Conservation (phyloP, 2,329 filamentous ascomycete genomes). For the Alternaria consortialis region DNA sequence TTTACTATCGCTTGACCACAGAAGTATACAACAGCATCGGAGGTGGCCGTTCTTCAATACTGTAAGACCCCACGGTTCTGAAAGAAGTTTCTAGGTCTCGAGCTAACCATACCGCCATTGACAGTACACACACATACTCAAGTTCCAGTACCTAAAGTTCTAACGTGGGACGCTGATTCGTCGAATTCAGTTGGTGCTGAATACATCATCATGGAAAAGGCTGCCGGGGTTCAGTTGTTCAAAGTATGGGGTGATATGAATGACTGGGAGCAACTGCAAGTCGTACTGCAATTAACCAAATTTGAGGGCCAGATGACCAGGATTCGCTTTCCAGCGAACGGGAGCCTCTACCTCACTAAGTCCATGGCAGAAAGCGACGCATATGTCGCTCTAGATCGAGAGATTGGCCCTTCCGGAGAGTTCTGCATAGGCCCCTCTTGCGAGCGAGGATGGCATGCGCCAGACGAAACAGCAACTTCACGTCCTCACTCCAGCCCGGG, state of each 20-base stretch:
- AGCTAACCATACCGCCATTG: slow-evolving; percentile 8
- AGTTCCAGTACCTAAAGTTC: slow-evolving; percentile 39
- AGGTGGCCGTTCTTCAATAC: slow-evolving; percentile 48
- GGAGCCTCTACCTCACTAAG: slow-evolving; percentile 45
- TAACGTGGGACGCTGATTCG: slow-evolving; percentile 36
- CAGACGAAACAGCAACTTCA: slow-evolving; percentile 1
- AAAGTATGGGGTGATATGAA: slow-evolving; percentile 43
- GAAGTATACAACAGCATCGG: slow-evolving; percentile 47
- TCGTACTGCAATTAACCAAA: slow-evolving; percentile 40
- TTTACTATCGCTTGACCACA: slow-evolving; percentile 43
- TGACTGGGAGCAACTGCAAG: slow-evolving; percentile 25
- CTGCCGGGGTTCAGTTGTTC: slow-evolving; percentile 36
- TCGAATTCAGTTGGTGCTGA: slow-evolving; percentile 45
- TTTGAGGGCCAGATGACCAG: slow-evolving; percentile 36
- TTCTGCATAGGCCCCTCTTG: slow-evolving; percentile 34
- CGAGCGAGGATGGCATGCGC: slow-evolving; percentile 21
- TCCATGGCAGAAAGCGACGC: slow-evolving; percentile 16
- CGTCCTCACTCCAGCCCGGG: slow-evolving; percentile 17
- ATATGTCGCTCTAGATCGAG: slow-evolving; percentile 12
- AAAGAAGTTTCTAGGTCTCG: background rate
- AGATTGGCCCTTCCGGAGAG: slow-evolving; percentile 17
- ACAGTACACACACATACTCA: slow-evolving; percentile 22
- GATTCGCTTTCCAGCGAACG: slow-evolving; percentile 36
- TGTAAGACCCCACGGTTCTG: slow-evolving; percentile 22
- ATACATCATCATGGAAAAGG: slow-evolving; percentile 51